Evolutionary conservation across 805 yeast genomes (phyloP), one percentile per base, ranked within the genome.

Genomic region (Wickerhamiella sergipiensis): DNA sequence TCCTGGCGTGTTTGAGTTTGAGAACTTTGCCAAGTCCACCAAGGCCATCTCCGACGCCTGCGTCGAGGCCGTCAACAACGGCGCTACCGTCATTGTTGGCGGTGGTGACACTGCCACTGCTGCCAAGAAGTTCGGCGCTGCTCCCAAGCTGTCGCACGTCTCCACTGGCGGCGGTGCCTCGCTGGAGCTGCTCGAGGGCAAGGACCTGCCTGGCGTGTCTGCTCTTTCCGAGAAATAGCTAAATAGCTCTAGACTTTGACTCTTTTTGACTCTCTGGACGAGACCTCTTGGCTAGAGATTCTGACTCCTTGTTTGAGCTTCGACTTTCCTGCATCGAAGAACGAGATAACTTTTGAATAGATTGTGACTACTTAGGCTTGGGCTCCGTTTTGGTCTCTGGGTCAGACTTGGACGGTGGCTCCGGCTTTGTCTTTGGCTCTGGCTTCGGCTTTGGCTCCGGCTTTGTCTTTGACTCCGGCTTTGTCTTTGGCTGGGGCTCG

Each of bases 131-230:
- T 92, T 75, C 74, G 96, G 96, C 69, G 96, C 83, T 60, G 89
- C 86, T 63, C 95, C 86, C 69, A 86, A 92, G 78, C 80, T 92
- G 66, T 87, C 97, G 50, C 98, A 92, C 73, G 96, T 92, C 61
- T 90, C 97, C 61, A 92, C 98, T 58, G 98, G 98, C 76, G 98
- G 98, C 76, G 98, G 98, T 79, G 98, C 98, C 61, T 90, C 97
- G 57, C 80, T 92, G 70, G 98, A 92, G 76, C 83, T 92, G 69
- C 81, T 92, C 69, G 98, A 92, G 78, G 98, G 98, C 76, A 92
- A 92, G 81, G 92, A 78, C 64, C 80, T 92, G 65, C 98, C 98
- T 65, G 98, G 98, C 81, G 97, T 92, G 63, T 81, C 77, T 66
- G 94, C 89, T 73, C 81, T 89, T 64, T 81, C 95, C 60, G 81